Percentiles rank a stretch among this genome's conserved stretches.
Evolutionary conservation across 129 eudicot genomes (phyloP).

Genomic region (Centaurea solstitialis): DNA sequence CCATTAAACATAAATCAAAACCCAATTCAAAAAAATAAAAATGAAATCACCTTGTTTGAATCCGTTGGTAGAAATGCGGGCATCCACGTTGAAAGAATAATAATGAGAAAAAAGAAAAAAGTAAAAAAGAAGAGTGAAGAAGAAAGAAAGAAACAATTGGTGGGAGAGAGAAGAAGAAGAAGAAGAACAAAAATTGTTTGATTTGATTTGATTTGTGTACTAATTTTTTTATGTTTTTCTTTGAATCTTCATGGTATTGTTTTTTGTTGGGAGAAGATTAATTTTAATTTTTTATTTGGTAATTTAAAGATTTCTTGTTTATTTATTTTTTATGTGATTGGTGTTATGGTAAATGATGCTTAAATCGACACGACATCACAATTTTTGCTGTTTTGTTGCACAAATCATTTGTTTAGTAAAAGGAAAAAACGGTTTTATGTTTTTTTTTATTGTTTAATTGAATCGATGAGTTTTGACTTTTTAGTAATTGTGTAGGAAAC

Average conservation of each 20-base stretch:
- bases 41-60: conserved; percentile 32
- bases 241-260: conserved; percentile 34
- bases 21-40: conserved; percentile 14
- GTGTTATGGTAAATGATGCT: conserved; percentile 23
- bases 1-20: conserved; percentile 22
- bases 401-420: background rate
- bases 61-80: conserved; percentile 16
- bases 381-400: conserved; percentile 31
- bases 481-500: too few species aligned
- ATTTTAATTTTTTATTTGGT: background rate
- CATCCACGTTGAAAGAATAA: conserved; percentile 25
- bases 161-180: conserved; percentile 5
- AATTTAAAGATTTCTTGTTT: background rate
- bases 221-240: conserved; percentile 6
- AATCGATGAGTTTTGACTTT: too few species aligned
- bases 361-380: conserved; percentile 34
- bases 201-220: conserved; percentile 23
- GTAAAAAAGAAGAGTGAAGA: conserved; percentile 9
- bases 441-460: too few species aligned
- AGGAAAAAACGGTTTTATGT: background rate
- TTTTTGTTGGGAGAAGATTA: conserved; percentile 20
- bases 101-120: conserved; percentile 3
- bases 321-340: background rate
- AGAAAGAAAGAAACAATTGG: conserved; percentile 8
- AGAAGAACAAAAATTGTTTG: conserved; percentile 12